phyloP scores from a whole-genome alignment of 148 eudicot genomes.

The Agrostemma githago region DNA sequence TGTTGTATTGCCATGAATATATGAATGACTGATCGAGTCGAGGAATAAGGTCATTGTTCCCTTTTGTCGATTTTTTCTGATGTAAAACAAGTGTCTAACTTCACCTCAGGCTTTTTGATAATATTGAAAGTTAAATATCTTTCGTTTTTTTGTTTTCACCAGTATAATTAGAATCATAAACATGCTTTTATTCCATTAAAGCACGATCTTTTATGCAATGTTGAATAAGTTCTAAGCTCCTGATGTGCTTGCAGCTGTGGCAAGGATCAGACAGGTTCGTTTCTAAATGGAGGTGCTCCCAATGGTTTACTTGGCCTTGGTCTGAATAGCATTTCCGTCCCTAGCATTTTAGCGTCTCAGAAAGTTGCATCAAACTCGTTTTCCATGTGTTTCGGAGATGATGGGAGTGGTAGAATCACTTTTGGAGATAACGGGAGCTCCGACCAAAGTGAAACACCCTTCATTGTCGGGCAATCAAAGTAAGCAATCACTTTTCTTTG shows the following conservation, averaged over 20 bases:
- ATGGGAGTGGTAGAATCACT: constrained; percentile 65
- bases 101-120: neutral
- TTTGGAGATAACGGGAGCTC: constrained; percentile 87
- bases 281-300: constrained; percentile 75
- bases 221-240: neutral
- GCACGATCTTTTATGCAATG: neutral
- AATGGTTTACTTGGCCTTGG: constrained; percentile 97
- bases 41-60: neutral
- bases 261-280: constrained; percentile 68
- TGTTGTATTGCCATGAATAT: neutral
- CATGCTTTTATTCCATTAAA: neutral
- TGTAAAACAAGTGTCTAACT: neutral
- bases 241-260: constrained; percentile 64
- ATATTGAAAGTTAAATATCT: neutral
- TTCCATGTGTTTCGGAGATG: constrained; percentile 81
- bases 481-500: constrained; percentile 31
- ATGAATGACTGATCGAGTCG: neutral
- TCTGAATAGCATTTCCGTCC: constrained; percentile 61
- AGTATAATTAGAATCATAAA: neutral
- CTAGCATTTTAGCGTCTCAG: constrained; percentile 63
- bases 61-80: neutral
- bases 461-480: constrained; percentile 42
- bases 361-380: constrained; percentile 72
- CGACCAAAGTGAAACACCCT: constrained; percentile 64
- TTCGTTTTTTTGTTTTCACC: neutral